Percentiles rank a stretch among this genome's conserved stretches.
Conservation (phyloP, 495 filamentous ascomycete species). For the Penicillium daleae region DNA sequence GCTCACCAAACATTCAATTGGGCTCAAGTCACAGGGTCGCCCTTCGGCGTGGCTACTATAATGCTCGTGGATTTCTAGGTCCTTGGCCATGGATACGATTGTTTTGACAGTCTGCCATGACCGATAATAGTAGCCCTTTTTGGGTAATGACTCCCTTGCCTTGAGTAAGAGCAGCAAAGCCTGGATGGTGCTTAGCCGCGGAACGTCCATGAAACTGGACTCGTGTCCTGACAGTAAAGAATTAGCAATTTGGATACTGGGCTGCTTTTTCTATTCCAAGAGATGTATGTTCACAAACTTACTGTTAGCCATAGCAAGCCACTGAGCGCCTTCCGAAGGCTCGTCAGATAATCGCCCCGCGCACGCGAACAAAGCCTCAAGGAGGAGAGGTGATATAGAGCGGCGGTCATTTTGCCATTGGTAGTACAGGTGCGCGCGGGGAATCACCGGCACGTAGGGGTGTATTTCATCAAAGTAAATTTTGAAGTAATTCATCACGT, state of each 20-base stretch:
- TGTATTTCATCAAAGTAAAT: slow-evolving; percentile 93
- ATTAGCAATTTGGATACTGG: slow-evolving; percentile 26
- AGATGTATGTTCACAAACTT: slow-evolving; percentile 35
- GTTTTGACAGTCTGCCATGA: slow-evolving; percentile 98
- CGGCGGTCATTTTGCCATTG: slow-evolving; percentile 89
- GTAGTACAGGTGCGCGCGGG: slow-evolving; percentile 80
- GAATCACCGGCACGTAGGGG: slow-evolving; percentile 93
- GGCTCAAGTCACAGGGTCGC: slow-evolving; percentile 65
- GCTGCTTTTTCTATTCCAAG: too few relatives aligned
- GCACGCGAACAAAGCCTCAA: slow-evolving; percentile 97
- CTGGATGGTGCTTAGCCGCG: slow-evolving; percentile 91
- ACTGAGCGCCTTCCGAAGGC: slow-evolving; percentile 83
- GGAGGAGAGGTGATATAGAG: slow-evolving; percentile 85
- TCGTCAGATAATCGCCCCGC: slow-evolving; percentile 82
- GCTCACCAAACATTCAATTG: slow-evolving; percentile 79
- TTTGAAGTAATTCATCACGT: slow-evolving; percentile 83
- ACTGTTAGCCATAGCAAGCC: slow-evolving; percentile 93
- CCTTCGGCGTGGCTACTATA: slow-evolving; percentile 73
- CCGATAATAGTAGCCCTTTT: slow-evolving; percentile 93
- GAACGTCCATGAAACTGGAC: slow-evolving; percentile 94
- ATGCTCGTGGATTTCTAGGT: slow-evolving; percentile 90
- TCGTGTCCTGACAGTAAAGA: slow-evolving; percentile 69
- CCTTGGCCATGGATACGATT: slow-evolving; percentile 89
- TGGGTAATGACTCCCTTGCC: slow-evolving; percentile 86
- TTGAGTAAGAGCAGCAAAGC: slow-evolving; percentile 87